phyloP scores from a whole-genome alignment of 2,329 filamentous ascomycete genomes.

The Xylariaceae sp. region DNA sequence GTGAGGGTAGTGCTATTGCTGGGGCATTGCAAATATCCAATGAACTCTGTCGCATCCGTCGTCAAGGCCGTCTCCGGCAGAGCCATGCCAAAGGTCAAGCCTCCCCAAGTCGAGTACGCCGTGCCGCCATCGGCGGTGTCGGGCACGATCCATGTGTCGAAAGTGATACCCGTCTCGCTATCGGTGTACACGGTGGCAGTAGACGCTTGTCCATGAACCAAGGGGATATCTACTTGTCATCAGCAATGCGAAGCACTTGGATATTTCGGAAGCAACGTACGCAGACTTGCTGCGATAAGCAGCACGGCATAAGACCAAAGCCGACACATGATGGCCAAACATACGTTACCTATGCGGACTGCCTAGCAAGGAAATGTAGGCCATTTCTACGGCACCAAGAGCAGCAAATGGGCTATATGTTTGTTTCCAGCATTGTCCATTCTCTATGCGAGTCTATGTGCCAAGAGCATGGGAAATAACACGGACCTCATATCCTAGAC shows the following conservation, averaged over 20 bases:
- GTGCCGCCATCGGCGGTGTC: constrained; percentile 19
- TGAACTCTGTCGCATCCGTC: constrained; percentile 51
- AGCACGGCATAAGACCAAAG: constrained; percentile 18
- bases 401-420: constrained; percentile 13
- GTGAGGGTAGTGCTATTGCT: constrained; percentile 41
- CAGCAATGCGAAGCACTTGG: constrained; percentile 8
- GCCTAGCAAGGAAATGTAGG: constrained; percentile 1
- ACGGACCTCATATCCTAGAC: background rate
- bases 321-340: constrained; percentile 21
- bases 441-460: background rate
- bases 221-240: constrained; percentile 23
- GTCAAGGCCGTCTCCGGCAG: constrained; percentile 47
- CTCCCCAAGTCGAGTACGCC: constrained; percentile 38
- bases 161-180: constrained; percentile 47
- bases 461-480: background rate
- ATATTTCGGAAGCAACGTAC: constrained; percentile 9
- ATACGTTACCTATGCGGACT: background rate
- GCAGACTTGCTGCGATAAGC: constrained; percentile 22
- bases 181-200: constrained; percentile 39
- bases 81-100: constrained; percentile 51
- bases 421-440: background rate
- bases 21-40: constrained; percentile 52
- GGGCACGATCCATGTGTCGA: constrained; percentile 46
- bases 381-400: background rate
- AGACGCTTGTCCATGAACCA: constrained; percentile 20